Percentiles rank a stretch among this genome's conserved stretches.
Evolutionary conservation across 2,329 filamentous ascomycete species (phyloP).

Genomic region (Fusarium subglutinans): DNA sequence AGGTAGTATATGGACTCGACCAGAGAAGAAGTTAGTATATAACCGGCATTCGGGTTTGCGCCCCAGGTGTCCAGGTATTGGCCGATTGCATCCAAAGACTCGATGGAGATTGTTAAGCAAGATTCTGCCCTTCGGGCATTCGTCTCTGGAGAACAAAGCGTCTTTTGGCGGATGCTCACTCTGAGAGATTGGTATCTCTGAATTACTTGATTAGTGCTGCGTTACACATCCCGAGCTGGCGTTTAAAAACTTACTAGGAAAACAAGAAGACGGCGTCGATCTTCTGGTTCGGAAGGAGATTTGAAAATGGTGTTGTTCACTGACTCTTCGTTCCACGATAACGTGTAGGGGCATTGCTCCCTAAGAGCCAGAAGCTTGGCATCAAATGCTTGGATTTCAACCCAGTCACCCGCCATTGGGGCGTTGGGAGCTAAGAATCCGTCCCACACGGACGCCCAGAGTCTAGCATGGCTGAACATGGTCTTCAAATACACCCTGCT

Average conservation of each 20-base stretch:
- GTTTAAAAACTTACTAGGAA: background rate
- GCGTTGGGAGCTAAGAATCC: background rate
- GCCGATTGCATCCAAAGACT: background rate
- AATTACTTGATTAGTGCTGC: background rate
- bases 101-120: background rate
- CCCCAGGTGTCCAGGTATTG: background rate
- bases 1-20: background rate
- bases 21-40: background rate
- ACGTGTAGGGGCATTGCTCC: background rate
- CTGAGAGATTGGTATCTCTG: background rate
- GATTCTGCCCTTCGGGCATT: background rate
- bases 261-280: background rate
- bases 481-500: background rate
- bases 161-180: background rate
- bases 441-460: background rate
- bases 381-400: background rate
- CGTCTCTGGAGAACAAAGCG: background rate
- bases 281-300: background rate
- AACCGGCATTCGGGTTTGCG: background rate
- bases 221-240: background rate
- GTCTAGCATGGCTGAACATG: background rate
- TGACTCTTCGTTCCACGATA: background rate
- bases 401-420: background rate
- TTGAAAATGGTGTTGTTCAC: background rate
- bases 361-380: background rate